Conservation (phyloP, 2,329 filamentous ascomycete genomes). For the Fonsecaea erecta region DNA sequence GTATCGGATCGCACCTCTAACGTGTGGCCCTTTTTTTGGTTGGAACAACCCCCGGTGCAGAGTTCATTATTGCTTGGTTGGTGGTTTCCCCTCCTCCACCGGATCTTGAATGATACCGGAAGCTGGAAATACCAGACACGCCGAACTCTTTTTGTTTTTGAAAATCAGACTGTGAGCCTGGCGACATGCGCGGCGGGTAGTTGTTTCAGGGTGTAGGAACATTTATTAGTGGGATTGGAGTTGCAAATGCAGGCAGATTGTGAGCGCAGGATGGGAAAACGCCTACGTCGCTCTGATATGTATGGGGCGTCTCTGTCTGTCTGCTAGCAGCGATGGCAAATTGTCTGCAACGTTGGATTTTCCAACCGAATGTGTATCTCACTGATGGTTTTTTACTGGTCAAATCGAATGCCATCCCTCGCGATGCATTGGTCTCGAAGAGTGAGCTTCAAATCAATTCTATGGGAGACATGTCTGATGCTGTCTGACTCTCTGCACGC, state of each 20-base stretch:
- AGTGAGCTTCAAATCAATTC: background rate
- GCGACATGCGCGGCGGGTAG: no score
- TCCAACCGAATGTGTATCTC: background rate
- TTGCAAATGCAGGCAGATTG: no score
- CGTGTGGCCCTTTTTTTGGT: no score
- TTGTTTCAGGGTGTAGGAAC: no score
- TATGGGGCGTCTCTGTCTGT: no score
- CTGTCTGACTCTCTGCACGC: background rate
- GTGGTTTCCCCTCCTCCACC: no score
- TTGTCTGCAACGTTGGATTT: background rate
- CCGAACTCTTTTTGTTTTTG: no score
- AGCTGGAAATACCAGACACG: background rate
- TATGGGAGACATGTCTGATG: background rate
- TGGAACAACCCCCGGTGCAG: no score
- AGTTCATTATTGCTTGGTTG: no score
- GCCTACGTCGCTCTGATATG: background rate
- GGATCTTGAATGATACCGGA: background rate
- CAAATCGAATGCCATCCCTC: background rate
- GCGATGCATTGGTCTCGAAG: background rate
- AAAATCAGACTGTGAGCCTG: background rate
- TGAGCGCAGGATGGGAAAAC: no score
- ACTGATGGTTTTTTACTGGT: background rate
- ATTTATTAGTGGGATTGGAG: no score
- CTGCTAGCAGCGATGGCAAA: background rate
- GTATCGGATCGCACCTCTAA: slow-evolving; percentile 3